These are phyloP conservation scores for Sporothrix dimorphospora DNA, from an alignment of 2,329 filamentous ascomycete species.

Conservation along the genomic window DNA sequence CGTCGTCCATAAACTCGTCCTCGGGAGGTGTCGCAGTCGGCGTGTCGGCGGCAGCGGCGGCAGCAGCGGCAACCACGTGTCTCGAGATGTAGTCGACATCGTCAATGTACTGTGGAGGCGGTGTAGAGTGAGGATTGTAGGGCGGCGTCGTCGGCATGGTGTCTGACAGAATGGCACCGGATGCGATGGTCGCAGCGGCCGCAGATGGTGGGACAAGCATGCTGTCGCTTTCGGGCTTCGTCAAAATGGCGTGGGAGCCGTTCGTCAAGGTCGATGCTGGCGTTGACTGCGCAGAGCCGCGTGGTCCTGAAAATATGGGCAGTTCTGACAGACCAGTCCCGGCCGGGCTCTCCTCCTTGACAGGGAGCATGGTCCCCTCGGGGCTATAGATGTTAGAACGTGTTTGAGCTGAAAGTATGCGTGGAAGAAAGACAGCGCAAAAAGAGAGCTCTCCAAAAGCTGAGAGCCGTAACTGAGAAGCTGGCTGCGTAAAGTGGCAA, in stretches of 20 bases:
- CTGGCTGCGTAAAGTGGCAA: not conserved
- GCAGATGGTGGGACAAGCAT: conserved; percentile 12
- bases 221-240: conserved; percentile 27
- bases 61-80: not conserved
- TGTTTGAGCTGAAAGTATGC: not conserved
- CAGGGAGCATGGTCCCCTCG: conserved; percentile 21
- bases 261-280: conserved; percentile 28
- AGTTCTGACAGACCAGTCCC: conserved; percentile 30
- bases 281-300: conserved; percentile 28
- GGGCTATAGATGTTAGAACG: conserved; percentile 32
- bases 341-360: conserved; percentile 33
- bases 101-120: conserved; percentile 10
- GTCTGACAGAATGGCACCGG: conserved; percentile 24
- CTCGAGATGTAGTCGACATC: conserved; percentile 14
- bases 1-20: conserved; percentile 24
- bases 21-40: not conserved
- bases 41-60: not conserved
- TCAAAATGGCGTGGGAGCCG: conserved; percentile 17
- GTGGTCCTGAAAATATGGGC: conserved; percentile 26
- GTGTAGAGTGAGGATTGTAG: conserved; percentile 4
- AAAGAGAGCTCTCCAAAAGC: not conserved
- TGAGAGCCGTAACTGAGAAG: not conserved
- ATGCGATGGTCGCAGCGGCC: conserved; percentile 25
- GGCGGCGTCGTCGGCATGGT: conserved; percentile 23
- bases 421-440: not conserved